Percentiles rank a stretch among this genome's conserved stretches.
Conservation (phyloP, 2,329 filamentous ascomycete species). For the Hawksworthiomyces lignivorus region DNA sequence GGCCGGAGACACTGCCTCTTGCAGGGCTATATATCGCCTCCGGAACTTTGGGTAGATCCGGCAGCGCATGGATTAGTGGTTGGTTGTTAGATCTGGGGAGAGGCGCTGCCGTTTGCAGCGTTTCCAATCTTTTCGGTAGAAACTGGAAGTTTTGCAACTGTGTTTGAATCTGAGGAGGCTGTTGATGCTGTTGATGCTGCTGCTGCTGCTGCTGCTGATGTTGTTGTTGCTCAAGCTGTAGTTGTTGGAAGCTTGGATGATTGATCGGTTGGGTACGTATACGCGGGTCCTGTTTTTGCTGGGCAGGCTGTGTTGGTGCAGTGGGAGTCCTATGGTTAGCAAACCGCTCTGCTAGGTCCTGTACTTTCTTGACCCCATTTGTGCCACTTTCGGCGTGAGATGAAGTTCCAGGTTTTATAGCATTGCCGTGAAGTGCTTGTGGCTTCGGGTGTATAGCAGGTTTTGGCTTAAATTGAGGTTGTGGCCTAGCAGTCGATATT, state of each 20-base stretch:
- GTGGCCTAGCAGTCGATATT: too few relatives aligned
- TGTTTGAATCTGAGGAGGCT: conserved; percentile 5
- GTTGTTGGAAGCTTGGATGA: conserved; percentile 28
- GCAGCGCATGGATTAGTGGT: conserved; percentile 23
- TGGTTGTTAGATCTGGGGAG: not conserved
- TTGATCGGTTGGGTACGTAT: conserved; percentile 43
- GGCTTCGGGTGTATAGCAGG: conserved; percentile 59
- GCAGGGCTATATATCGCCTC: conserved; percentile 74
- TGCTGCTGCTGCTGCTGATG: conserved; percentile 2
- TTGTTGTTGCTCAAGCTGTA: conserved; percentile 26
- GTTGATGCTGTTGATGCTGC: conserved; percentile 7
- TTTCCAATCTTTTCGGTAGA: conserved; percentile 4
- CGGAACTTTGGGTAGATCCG: conserved; percentile 59
- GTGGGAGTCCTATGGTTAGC: conserved; percentile 41
- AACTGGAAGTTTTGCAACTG: conserved; percentile 10
- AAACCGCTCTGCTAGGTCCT: conserved; percentile 50
- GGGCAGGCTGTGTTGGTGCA: conserved; percentile 17
- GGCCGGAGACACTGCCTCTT: conserved; percentile 59
- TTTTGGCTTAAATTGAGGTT: conserved; percentile 24
- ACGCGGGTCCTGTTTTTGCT: conserved; percentile 41
- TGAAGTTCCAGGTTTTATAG: conserved; percentile 33
- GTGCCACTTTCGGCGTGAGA: conserved; percentile 19
- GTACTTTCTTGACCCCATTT: conserved; percentile 21
- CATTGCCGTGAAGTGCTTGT: conserved; percentile 55
- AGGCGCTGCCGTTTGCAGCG: not conserved